Evolutionary conservation across 2,329 filamentous ascomycete species (phyloP).

Genomic region (Diaporthe sp.): DNA sequence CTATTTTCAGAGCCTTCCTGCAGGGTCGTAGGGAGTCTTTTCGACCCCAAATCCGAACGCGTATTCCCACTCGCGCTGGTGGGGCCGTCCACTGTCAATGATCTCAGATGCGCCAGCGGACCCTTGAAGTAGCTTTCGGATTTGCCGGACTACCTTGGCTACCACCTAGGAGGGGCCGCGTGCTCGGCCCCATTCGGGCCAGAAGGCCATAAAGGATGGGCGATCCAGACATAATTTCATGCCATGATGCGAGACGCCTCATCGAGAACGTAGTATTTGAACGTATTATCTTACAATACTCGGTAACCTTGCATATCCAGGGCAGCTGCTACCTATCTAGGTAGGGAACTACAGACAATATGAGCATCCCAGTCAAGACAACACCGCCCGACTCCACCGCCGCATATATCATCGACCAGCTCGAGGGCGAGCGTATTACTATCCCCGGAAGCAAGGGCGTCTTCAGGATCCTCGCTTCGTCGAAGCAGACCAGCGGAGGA

Average conservation of each 20-base stretch:
- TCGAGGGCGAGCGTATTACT: constrained; percentile 61
- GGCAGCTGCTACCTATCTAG: not conserved
- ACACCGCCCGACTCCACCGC: constrained; percentile 50
- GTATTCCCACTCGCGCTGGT: not conserved
- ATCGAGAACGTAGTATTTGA: not conserved
- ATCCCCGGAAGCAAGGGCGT: constrained; percentile 63
- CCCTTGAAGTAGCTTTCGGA: constrained; percentile 13
- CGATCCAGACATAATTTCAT: not conserved
- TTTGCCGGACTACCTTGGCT: constrained; percentile 11
- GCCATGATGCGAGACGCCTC: not conserved
- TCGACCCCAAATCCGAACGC: not conserved
- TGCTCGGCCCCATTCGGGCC: constrained; percentile 5
- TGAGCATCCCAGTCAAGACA: constrained; percentile 46
- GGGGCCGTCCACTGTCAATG: constrained; percentile 9
- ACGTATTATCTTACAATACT: not conserved
- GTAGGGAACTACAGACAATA: constrained; percentile 33
- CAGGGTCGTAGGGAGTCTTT: too few species aligned
- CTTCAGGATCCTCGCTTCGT: constrained; percentile 61
- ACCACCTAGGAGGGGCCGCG: constrained; percentile 12
- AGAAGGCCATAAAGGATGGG: not conserved
- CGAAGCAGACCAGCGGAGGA: constrained; percentile 60
- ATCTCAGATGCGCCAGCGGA: not conserved
- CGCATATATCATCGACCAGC: constrained; percentile 57
- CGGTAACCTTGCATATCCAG: not conserved
- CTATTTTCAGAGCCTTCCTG: not conserved